Evolutionary conservation across 78 protist genomes (phyloP).

Genomic region (Speleostelium caveatum): DNA sequence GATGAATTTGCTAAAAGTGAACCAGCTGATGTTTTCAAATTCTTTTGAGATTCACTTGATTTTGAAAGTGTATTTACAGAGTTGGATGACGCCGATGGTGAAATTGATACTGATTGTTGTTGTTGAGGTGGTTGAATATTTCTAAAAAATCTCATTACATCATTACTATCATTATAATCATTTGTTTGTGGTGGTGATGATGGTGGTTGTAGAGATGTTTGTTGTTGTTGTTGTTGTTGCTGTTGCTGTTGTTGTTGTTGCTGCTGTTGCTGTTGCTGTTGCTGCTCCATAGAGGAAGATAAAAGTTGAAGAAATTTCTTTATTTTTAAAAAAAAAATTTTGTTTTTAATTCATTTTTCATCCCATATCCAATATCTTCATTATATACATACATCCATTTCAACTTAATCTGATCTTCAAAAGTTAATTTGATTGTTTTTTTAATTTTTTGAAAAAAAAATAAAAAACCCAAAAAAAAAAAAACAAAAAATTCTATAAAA

Average conservation of each 20-base stretch:
- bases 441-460: too few species aligned
- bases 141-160: constrained; percentile 68
- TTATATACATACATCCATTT: not conserved
- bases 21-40: too few species aligned
- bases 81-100: not conserved
- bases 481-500: too few species aligned
- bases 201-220: not conserved
- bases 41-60: too few species aligned
- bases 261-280: not conserved
- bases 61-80: constrained; percentile 5
- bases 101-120: not conserved
- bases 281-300: not conserved
- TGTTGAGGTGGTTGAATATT: not conserved
- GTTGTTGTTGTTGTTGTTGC: not conserved
- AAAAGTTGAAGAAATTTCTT: not conserved
- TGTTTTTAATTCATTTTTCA: too few species aligned
- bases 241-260: not conserved
- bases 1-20: too few species aligned
- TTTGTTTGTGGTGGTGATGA: not conserved
- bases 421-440: too few species aligned
- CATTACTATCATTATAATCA: constrained; percentile 1
- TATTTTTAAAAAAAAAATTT: too few species aligned
- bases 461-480: too few species aligned
- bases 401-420: too few species aligned
- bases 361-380: too few species aligned